A percentile compares a stretch with the other conserved stretches of the same genome.
phyloP scores from a whole-genome alignment of 495 filamentous ascomycete genomes.

The Neurospora intermedia region DNA sequence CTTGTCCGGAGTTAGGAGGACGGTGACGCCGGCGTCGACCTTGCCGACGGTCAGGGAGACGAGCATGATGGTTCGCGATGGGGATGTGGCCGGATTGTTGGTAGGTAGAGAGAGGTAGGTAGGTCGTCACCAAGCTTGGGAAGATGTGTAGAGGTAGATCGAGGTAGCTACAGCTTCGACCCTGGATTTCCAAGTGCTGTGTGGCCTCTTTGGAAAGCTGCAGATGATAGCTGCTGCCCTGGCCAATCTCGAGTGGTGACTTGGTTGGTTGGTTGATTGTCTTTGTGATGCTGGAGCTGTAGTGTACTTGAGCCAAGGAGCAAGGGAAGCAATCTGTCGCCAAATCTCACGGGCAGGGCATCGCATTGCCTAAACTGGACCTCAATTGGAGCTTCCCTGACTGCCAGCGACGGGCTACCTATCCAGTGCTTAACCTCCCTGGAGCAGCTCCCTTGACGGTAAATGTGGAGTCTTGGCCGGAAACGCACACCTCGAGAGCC shows the following conservation, averaged over 20 bases:
- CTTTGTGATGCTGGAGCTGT: background rate
- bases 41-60: slow-evolving; percentile 98
- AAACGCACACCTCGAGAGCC: background rate
- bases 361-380: background rate
- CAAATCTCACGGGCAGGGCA: background rate
- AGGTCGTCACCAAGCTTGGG: background rate
- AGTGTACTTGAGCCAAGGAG: background rate
- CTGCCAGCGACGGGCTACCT: background rate
- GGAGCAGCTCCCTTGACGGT: background rate
- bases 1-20: slow-evolving; percentile 94
- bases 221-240: background rate
- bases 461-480: background rate
- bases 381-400: background rate
- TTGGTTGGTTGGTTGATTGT: background rate
- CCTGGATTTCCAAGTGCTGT: background rate
- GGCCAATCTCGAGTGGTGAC: background rate
- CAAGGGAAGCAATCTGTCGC: background rate
- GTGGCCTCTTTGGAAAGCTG: background rate
- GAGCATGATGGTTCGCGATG: slow-evolving; percentile 49
- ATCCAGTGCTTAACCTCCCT: background rate
- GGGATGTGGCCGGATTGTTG: background rate
- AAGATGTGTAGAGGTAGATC: background rate
- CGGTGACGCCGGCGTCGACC: slow-evolving; percentile 96
- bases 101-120: background rate
- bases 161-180: background rate